These are phyloP conservation scores for Mortierella sp. DNA, from an alignment of 371 early-diverging fungal species.

Conservation along the genomic window DNA sequence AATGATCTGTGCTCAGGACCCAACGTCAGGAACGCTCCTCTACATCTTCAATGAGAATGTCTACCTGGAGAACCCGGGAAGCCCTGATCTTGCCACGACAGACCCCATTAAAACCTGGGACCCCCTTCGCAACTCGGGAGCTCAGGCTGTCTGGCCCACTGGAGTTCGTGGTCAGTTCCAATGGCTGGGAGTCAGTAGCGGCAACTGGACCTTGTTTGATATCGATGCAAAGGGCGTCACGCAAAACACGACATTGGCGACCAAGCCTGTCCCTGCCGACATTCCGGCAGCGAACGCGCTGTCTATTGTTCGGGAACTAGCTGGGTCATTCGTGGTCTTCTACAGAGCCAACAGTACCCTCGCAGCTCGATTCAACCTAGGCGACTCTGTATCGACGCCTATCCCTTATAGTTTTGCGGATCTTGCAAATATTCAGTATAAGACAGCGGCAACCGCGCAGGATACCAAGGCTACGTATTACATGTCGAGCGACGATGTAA, in stretches of 20 bases:
- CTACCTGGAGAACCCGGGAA: conserved; percentile 28
- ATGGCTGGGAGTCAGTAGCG: conserved; percentile 37
- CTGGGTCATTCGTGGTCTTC: conserved; percentile 25
- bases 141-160: conserved; percentile 30
- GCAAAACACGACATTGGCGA: too few relatives aligned
- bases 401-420: background rate
- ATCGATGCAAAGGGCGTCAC: conserved; percentile 32
- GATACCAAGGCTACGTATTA: conserved; percentile 17
- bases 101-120: conserved; percentile 27
- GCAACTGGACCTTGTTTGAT: conserved; percentile 23
- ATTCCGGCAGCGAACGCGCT: conserved; percentile 14
- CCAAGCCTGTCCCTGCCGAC: conserved; percentile 22
- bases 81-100: conserved; percentile 13
- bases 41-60: conserved; percentile 48
- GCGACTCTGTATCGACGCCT: conserved; percentile 6
- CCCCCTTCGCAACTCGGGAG: background rate
- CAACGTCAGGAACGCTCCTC: conserved; percentile 22
- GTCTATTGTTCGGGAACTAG: conserved; percentile 15
- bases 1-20: conserved; percentile 39
- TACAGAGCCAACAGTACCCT: conserved; percentile 11
- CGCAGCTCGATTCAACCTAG: conserved; percentile 23
- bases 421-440: conserved; percentile 17
- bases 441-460: conserved; percentile 15
- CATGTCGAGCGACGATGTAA: conserved; percentile 19
- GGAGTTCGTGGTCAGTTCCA: conserved; percentile 26